Evolutionary conservation across 2,329 filamentous ascomycete genomes (phyloP), one percentile per base, ranked within the genome.

Genomic region (Fonsecaea multimorphosa): DNA sequence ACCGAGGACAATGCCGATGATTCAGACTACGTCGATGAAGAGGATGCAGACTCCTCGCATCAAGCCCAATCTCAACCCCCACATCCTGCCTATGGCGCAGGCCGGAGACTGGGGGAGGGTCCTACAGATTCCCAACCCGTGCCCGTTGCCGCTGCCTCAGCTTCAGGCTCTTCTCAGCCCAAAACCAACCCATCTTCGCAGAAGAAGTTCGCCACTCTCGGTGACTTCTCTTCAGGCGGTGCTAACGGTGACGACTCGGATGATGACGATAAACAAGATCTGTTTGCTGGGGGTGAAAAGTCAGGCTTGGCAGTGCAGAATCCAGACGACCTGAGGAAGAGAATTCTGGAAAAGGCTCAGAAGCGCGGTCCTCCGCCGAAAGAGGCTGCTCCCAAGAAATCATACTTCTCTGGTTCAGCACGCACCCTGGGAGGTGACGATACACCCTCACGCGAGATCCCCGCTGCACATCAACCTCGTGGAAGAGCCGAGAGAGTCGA

Each of bases 301-400:
- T 89, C 87, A 12, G 87, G 86, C n/a, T 78, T 89, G 29, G 87
- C 87, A 6, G 87, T 89, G 63, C 85, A 89, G 74, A 87, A 89
- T 72, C 87, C 87, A 1, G 83, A 85, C 73, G 82, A 85, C 64
- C 76, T 78, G 74, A 85, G 80, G 76, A 80, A 78, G 73, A 82
- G 81, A 72, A 83, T 83, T 59, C 74, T 83, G 24, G 80, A 83
- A 66, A 81, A 82, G 70, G 81, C 81, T 31, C 76, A 73, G 68
- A 74, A 73, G 74, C 77, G 70, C 64, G 73, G 65, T 49, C 64
- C 62, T n/a, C 67, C 66, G 8, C 68, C 65, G 16, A 68, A 69
- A 53, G 65, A 72, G 12, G 51, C 64, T 22, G 52, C 65, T 9
- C 29, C 60, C 52, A 67, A 76, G 75, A 65, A 73, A 60, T 59